Base-by-base conservation (phyloP, 345 rosid genomes). In the Gynandropsis gynandra region DNA sequence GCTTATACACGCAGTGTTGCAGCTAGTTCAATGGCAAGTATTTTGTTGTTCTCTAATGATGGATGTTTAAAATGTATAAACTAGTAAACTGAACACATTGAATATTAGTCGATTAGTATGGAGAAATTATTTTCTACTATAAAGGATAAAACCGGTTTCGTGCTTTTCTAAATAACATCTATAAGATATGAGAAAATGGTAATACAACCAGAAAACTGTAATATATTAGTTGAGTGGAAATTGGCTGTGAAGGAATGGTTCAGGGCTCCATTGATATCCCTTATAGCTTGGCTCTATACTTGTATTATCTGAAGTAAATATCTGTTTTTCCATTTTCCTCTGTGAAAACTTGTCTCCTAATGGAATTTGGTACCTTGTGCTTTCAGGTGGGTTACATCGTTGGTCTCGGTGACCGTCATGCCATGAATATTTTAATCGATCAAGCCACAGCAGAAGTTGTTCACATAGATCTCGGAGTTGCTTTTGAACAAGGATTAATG, bases 391-490 rank as follows among this genome's bases (percentile, higher is more conserved):
- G 96, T 19, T 92, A 92, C 71, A 82, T 92, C 44, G 98, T 92
- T 54, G 98, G 98, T 50, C 96, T 90, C 36, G 98, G 96, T 50
- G 98, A 90, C 68, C 81, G 98, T 39, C 98, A 90, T 76, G 68
- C 95, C 38, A 79, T 79, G 93, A 90, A 90, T 72, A 80, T 90
- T 54, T 68, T 87, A 70, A 84, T 90, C 40, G 98, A 90, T 71
- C 93, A 90, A 72, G 83, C 82, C 46, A 82, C 93, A n/a, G 98
- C 98, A 62, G 95, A 84, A 82, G 98, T 90, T 73, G 83, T 90
- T 62, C 98, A 90, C 72, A 87, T 90, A 50, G 98, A 90, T 79
- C 96, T 90, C 62, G 96, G 98, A 61, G 98, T 90, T 64, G 98
- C 98, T 27, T 90, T 90, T 66, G 98, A 90, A 59, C 98, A 90